These are phyloP conservation scores for Pseudocercospora crystallina DNA, from an alignment of 2,329 filamentous ascomycete genomes.

Conservation along the genomic window DNA sequence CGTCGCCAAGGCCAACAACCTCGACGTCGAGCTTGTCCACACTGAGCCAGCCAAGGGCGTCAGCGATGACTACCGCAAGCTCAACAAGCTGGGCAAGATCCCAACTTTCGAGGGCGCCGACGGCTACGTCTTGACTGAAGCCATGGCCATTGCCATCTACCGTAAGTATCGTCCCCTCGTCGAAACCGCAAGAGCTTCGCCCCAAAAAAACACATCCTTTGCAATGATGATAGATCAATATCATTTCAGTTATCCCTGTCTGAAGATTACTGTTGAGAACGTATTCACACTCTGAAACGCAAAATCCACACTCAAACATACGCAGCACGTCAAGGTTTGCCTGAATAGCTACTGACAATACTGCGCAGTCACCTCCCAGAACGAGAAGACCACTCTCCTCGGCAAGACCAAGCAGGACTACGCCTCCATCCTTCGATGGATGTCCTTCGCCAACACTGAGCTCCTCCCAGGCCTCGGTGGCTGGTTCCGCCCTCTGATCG, in stretches of 20 bases:
- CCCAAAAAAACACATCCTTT: conserved; percentile 10
- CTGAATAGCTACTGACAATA: conserved; percentile 8
- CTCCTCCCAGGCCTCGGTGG: conserved; percentile 69
- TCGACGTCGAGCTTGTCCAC: conserved; percentile 83
- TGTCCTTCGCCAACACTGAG: conserved; percentile 95
- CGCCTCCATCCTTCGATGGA: conserved; percentile 95
- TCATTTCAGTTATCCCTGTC: conserved; percentile 93
- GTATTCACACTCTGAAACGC: conserved; percentile 73
- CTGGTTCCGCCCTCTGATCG: conserved; percentile 86
- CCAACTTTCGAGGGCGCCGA: conserved; percentile 91
- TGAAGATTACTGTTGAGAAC: conserved; percentile 89
- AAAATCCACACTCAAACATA: neutral
- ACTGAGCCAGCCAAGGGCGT: conserved; percentile 65
- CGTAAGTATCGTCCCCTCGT: conserved; percentile 61
- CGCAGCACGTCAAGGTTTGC: neutral
- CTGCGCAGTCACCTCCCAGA: conserved; percentile 86
- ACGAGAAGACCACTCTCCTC: conserved; percentile 98
- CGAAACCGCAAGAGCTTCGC: neutral
- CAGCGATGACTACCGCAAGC: conserved; percentile 74
- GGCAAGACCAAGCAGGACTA: conserved; percentile 99
- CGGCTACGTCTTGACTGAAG: conserved; percentile 85
- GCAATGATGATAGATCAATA: conserved; percentile 71
- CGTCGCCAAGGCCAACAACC: conserved; percentile 94
- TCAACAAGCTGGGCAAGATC: conserved; percentile 86
- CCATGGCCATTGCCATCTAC: conserved; percentile 95